Conservation (phyloP, 352 stramenopile genomes). For the Ochromonadaceae sp. region DNA sequence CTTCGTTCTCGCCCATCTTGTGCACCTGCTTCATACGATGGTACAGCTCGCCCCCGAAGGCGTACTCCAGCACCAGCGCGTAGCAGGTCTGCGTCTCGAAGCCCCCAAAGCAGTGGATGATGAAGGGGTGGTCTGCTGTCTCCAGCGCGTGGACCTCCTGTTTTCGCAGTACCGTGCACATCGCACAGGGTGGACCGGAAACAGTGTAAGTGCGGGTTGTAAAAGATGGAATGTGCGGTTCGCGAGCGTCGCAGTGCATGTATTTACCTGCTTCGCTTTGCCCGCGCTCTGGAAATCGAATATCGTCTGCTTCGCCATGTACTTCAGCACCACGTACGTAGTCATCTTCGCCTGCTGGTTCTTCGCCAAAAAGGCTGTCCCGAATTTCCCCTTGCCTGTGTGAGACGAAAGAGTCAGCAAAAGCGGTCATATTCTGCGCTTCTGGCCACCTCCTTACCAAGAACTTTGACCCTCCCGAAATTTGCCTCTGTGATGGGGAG, state of each 20-base stretch:
- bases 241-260: neutral
- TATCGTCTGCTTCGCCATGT: constrained; percentile 8
- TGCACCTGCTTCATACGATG: neutral
- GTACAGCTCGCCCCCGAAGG: constrained; percentile 9
- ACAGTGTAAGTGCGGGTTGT: too few species aligned
- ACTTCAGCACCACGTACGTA: constrained; percentile 11
- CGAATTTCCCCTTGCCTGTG: constrained; percentile 14
- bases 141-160: neutral
- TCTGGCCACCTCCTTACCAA: too few species aligned
- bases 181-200: too few species aligned
- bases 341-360: neutral
- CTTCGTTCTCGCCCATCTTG: neutral
- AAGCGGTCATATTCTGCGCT: neutral
- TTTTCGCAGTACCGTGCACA: too few species aligned
- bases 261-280: neutral
- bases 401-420: neutral
- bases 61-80: constrained; percentile 8
- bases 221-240: too few species aligned
- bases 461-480: neutral
- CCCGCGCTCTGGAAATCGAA: neutral
- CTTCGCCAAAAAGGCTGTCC: neutral
- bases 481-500: neutral
- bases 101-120: constrained; percentile 6
- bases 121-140: constrained; percentile 7
- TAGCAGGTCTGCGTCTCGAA: neutral